These are phyloP conservation scores for Suillus sp. DNA, from an alignment of 768 basidiomycete species.

Conservation along the genomic window DNA sequence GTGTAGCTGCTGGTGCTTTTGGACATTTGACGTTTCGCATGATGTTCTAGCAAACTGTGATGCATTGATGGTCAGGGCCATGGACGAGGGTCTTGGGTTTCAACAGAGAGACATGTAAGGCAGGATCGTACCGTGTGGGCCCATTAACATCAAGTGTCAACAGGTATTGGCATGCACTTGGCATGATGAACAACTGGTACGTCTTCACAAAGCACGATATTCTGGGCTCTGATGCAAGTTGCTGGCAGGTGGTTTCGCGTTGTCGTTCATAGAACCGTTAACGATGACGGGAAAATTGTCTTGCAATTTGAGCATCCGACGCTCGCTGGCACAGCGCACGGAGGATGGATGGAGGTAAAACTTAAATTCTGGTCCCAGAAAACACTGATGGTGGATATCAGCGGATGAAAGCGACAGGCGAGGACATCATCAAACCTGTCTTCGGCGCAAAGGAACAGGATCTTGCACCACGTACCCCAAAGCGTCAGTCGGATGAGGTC, in stretches of 20 bases:
- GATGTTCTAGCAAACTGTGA: slow-evolving; percentile 35
- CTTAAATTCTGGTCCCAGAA: background rate
- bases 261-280: slow-evolving; percentile 41
- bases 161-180: slow-evolving; percentile 53
- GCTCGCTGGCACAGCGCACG: slow-evolving; percentile 44
- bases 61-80: slow-evolving; percentile 50
- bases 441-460: slow-evolving; percentile 28
- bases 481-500: slow-evolving; percentile 24
- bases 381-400: slow-evolving; percentile 14
- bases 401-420: slow-evolving; percentile 48
- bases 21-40: slow-evolving; percentile 44
- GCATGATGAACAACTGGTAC: slow-evolving; percentile 59
- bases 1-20: slow-evolving; percentile 59
- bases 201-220: slow-evolving; percentile 7
- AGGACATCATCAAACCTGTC: slow-evolving; percentile 44
- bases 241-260: slow-evolving; percentile 57
- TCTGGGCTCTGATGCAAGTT: slow-evolving; percentile 3
- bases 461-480: background rate
- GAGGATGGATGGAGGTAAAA: slow-evolving; percentile 62
- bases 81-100: slow-evolving; percentile 53
- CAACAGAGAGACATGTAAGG: slow-evolving; percentile 57
- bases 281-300: slow-evolving; percentile 21
- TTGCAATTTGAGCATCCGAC: slow-evolving; percentile 64
- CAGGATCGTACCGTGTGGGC: background rate
- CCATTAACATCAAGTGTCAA: slow-evolving; percentile 13